Evolutionary conservation across 163 green algal genomes (phyloP).

Genomic region (Volvox carteri): DNA sequence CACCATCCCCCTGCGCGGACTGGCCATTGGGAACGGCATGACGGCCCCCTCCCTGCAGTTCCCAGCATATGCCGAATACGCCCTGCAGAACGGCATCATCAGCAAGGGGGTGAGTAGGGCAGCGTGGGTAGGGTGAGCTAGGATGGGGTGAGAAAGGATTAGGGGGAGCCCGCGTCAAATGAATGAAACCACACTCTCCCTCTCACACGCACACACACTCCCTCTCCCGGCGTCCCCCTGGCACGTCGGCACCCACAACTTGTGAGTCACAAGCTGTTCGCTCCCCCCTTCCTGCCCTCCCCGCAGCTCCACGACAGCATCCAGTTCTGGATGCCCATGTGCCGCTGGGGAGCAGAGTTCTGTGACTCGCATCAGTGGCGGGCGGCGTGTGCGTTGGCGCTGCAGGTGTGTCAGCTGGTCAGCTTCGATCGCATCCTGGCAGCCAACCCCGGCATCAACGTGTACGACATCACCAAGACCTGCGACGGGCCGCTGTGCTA

Average conservation of each 20-base stretch:
- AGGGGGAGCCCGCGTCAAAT: no score
- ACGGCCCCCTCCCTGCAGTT: constrained; percentile 94
- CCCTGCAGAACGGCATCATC: constrained; percentile 88
- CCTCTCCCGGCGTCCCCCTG: no score
- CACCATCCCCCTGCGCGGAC: constrained; percentile 77
- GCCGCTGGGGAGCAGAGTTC: constrained; percentile 73
- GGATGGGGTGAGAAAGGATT: no score
- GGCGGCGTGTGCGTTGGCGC: constrained; percentile 79
- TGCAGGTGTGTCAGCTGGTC: constrained; percentile 69
- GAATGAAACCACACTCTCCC: no score
- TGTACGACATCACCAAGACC: constrained; percentile 93
- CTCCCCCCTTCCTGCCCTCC: no score
- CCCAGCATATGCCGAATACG: constrained; percentile 89
- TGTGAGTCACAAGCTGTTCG: no score
- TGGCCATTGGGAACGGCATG: constrained; percentile 96
- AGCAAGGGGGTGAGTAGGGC: constrained; percentile 46
- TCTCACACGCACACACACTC: no score
- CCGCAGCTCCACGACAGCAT: constrained; percentile 67
- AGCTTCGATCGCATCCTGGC: constrained; percentile 79
- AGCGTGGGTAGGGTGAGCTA: no score
- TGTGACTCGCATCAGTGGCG: constrained; percentile 74
- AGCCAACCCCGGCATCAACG: constrained; percentile 59
- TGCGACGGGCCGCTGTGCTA: constrained; percentile 86
- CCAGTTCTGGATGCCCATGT: constrained; percentile 75
- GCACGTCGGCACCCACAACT: no score